phyloP scores from a whole-genome alignment of 2,329 filamentous ascomycete genomes.

The Fusarium dlaminii region DNA sequence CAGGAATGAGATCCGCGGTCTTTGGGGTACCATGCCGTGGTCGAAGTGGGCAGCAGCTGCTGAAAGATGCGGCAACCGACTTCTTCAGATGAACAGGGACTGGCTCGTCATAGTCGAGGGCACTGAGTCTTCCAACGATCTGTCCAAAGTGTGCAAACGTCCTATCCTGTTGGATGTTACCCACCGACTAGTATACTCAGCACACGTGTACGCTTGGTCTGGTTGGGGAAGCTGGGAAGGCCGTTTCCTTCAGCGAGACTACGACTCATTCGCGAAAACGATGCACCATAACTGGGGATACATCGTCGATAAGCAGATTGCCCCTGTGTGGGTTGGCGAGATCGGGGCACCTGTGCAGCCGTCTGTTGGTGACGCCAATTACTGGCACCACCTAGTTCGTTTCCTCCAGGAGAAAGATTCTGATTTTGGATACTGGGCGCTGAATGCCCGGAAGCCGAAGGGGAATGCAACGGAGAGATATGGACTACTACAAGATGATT shows the following conservation, averaged over 20 bases:
- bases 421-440: conserved; percentile 76
- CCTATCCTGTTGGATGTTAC: conserved; percentile 67
- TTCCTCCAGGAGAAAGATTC: conserved; percentile 67
- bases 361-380: conserved; percentile 66
- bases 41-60: conserved; percentile 70
- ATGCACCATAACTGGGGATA: conserved; percentile 75
- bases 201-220: conserved; percentile 76
- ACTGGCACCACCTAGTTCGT: conserved; percentile 71
- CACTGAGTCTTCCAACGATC: conserved; percentile 73
- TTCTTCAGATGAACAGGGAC: conserved; percentile 67
- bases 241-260: conserved; percentile 68
- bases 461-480: conserved; percentile 68
- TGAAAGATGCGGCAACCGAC: conserved; percentile 68
- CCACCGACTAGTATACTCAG: conserved; percentile 70
- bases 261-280: conserved; percentile 68
- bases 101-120: conserved; percentile 77
- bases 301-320: conserved; percentile 57
- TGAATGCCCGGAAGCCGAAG: conserved; percentile 72
- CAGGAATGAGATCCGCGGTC: conserved; percentile 73
- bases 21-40: conserved; percentile 77
- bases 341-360: conserved; percentile 67
- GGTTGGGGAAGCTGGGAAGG: conserved; percentile 72
- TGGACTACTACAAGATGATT: conserved; percentile 69
- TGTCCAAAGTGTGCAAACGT: conserved; percentile 63
- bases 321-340: conserved; percentile 75